Evolutionary conservation across 805 yeast species (phyloP).

Genomic region (Spencermartinsiella europaea): DNA sequence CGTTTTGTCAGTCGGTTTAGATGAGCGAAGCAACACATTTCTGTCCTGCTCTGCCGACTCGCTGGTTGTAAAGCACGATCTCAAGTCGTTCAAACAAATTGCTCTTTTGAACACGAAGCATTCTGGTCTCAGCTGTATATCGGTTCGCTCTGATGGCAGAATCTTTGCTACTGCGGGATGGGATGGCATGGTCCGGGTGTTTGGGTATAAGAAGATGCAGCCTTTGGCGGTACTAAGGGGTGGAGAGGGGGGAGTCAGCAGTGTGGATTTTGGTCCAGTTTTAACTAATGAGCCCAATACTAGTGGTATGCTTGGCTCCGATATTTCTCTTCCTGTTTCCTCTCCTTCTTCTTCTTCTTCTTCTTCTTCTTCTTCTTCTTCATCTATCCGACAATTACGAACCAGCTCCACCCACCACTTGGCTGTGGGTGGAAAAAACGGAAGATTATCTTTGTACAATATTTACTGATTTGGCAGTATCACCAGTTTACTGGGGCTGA

Average conservation of each 20-base stretch:
- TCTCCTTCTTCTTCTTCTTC: too few relatives aligned
- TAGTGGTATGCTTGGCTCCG: too few relatives aligned
- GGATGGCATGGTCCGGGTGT: constrained; percentile 36
- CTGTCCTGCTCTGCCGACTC: constrained; percentile 33
- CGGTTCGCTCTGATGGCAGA: constrained; percentile 22
- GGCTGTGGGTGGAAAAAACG: constrained; percentile 53
- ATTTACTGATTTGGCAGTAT: constrained; percentile 16
- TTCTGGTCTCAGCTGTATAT: constrained; percentile 27
- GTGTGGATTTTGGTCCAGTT: constrained; percentile 20
- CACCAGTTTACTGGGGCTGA: too few relatives aligned
- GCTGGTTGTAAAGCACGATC: constrained; percentile 26
- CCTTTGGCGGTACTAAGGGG: constrained; percentile 31
- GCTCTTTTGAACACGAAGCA: constrained; percentile 21
- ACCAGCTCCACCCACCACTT: constrained; percentile 28
- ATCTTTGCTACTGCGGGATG: constrained; percentile 35
- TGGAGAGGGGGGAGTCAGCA: constrained; percentile 28
- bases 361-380: too few relatives aligned
- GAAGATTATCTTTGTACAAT: constrained; percentile 43
- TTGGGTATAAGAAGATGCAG: constrained; percentile 21
- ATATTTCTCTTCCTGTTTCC: too few relatives aligned
- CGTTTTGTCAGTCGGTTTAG: constrained; percentile 25
- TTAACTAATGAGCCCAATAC: too few relatives aligned
- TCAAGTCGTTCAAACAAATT: background rate
- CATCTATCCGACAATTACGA: background rate
- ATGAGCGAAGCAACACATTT: constrained; percentile 20